Evolutionary conservation across 495 filamentous ascomycete genomes (phyloP).

Genomic region (Aspergillus mulundensis): DNA sequence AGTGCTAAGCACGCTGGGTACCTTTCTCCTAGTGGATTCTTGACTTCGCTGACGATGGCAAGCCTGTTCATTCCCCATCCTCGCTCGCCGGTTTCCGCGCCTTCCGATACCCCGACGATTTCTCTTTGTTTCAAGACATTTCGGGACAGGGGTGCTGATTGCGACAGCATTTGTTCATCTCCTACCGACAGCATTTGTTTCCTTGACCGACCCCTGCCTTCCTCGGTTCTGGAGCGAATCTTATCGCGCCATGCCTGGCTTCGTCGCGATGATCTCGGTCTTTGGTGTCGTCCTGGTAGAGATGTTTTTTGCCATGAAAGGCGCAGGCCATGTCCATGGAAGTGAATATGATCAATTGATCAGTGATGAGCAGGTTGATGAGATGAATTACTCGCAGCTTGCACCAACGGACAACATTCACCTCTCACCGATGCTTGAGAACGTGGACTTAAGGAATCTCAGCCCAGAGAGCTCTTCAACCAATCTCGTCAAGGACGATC

Average conservation of each 20-base stretch:
- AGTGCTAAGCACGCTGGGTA: constrained; percentile 67
- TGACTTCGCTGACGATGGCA: not conserved
- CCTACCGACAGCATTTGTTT: constrained; percentile 77
- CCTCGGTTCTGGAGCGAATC: constrained; percentile 66
- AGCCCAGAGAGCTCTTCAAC: not conserved
- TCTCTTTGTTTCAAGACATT: constrained; percentile 75
- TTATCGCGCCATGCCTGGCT: constrained; percentile 72
- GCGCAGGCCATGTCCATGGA: constrained; percentile 47
- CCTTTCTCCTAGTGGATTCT: constrained; percentile 11
- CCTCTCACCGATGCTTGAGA: constrained; percentile 21
- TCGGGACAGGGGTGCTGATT: constrained; percentile 81
- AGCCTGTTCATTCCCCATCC: constrained; percentile 54
- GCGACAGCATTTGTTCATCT: constrained; percentile 87
- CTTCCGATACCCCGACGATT: constrained; percentile 49
- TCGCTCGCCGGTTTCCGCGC: constrained; percentile 47
- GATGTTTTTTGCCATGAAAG: constrained; percentile 64
- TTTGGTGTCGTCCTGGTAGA: constrained; percentile 71
- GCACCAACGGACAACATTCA: constrained; percentile 21
- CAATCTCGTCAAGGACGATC: constrained; percentile 1
- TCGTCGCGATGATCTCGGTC: constrained; percentile 74
- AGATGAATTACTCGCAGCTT: constrained; percentile 22
- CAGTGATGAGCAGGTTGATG: constrained; percentile 18
- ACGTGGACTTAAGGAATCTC: not conserved
- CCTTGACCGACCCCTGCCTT: constrained; percentile 76
- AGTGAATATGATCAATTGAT: constrained; percentile 45